Percentiles rank a stretch among this genome's conserved stretches.
These are phyloP conservation scores for Lachnellula hyalina DNA, from an alignment of 2,329 filamentous ascomycete species.

Conservation along the genomic window DNA sequence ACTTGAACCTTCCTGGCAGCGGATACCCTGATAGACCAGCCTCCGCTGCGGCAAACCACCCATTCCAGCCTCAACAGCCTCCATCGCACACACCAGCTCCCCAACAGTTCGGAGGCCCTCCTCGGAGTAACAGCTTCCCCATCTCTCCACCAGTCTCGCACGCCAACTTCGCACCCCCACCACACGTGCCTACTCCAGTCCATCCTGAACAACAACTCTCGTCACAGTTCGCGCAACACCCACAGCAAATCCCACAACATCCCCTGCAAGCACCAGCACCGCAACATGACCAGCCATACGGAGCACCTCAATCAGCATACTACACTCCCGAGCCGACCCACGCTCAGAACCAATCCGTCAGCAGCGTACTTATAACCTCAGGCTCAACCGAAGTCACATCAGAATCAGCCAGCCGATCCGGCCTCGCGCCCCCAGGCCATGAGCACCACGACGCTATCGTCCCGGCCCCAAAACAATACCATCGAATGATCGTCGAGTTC, in stretches of 20 bases:
- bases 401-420: background rate
- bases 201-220: background rate
- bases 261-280: background rate
- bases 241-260: too few species aligned
- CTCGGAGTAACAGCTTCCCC: background rate
- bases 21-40: background rate
- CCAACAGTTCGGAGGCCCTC: background rate
- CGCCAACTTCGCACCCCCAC: background rate
- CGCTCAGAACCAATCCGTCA: background rate
- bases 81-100: background rate
- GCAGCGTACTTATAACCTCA: background rate
- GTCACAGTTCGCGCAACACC: background rate
- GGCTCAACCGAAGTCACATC: background rate
- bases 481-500: conserved; percentile 7
- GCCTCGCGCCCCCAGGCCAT: background rate
- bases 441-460: background rate
- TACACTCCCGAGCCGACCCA: background rate
- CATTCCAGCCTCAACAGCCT: background rate
- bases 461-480: background rate
- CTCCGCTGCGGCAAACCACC: background rate
- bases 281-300: background rate
- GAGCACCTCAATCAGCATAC: background rate
- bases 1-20: background rate
- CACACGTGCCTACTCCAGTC: background rate
- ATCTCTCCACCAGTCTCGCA: background rate